Base-by-base conservation (phyloP, 768 basidiomycete species). In the Leccinum arenicola region DNA sequence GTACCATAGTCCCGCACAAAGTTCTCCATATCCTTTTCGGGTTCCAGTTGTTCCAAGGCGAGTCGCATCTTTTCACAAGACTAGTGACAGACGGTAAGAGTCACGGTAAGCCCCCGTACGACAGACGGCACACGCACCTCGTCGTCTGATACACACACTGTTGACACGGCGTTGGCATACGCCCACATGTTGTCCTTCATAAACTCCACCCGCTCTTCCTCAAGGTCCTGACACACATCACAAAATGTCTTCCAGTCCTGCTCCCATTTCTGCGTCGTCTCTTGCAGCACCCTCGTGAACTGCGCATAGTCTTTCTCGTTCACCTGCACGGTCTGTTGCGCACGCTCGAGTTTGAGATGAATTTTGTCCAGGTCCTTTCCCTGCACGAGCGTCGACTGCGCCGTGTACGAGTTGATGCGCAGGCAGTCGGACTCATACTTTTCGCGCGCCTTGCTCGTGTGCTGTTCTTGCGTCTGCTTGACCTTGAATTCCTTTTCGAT, bases 121-220 rank as follows among this genome's bases (percentile, higher is more conserved):
- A 45, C 10, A 45, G 8, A n/a, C n/a, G 38, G 14, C 38, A 59
- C 57, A 77, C 82, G 60, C 67, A 94, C 93, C 85, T 96, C 93
- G 66, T 99, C 97, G 69, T 98, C 97, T 11, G 87, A 78, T 17
- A 99, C 95, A 66, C 97, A 98, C 14, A 95, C 91, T 11, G 90
- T 92, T 14, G 95, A 97, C n/a, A 97, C 88, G 1, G 89, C 88
- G 72, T 99, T 99, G 0, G 97, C 95, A 71, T 93, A 98, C 7
- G 86, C 84, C 96, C 97, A 99, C 74, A 97, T 81, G 64, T 91
- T 92, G 70, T 95, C 93, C 75, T 96, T 98, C 78, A 90, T 87
- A 70, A 96, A 93, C 60, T 95, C 93, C 69, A 95, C 76, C n/a
- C 97, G 84, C 59, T 95, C 88, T 66, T 98, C 95, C 68, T 99